Evolutionary conservation across 345 rosid genomes (phyloP).

Genomic region (Brassica rapa): DNA sequence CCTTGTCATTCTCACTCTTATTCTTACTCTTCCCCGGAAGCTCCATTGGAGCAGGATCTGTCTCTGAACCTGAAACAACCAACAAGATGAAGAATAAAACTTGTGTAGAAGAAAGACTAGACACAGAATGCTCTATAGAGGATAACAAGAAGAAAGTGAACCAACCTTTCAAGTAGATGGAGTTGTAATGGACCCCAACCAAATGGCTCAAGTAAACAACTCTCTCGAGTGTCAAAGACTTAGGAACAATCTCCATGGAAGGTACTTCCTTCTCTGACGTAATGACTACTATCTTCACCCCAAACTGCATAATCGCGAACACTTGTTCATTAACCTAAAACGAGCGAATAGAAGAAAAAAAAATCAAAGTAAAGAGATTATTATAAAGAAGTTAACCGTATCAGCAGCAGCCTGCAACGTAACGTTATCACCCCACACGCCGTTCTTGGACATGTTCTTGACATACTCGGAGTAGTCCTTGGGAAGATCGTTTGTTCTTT

Average conservation of each 20-base stretch:
- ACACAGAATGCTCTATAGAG: too few species aligned
- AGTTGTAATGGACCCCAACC: not conserved
- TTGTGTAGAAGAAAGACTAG: not conserved
- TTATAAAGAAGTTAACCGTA: slow-evolving; percentile 39
- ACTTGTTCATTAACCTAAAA: not conserved
- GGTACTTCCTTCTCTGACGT: not conserved
- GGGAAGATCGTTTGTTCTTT: not conserved
- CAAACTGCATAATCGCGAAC: not conserved
- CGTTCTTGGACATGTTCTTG: slow-evolving; percentile 48
- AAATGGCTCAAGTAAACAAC: slow-evolving; percentile 1
- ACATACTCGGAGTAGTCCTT: slow-evolving; percentile 3
- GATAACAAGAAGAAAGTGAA: not conserved
- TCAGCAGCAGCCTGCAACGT: slow-evolving; percentile 85
- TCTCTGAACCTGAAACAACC: slow-evolving; percentile 9
- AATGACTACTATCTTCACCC: slow-evolving; percentile 1
- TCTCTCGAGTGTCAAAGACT: not conserved
- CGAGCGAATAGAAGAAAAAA: not conserved
- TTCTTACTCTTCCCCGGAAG: slow-evolving; percentile 2
- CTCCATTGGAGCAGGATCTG: not conserved
- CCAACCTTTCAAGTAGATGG: not conserved
- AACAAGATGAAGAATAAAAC: not conserved
- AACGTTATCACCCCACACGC: slow-evolving; percentile 49
- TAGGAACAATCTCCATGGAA: not conserved
- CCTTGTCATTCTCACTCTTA: not conserved
- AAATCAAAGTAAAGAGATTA: not conserved